Conservation (phyloP, 192 early-diverging fungal genomes). For the Coemansia reversa region DNA sequence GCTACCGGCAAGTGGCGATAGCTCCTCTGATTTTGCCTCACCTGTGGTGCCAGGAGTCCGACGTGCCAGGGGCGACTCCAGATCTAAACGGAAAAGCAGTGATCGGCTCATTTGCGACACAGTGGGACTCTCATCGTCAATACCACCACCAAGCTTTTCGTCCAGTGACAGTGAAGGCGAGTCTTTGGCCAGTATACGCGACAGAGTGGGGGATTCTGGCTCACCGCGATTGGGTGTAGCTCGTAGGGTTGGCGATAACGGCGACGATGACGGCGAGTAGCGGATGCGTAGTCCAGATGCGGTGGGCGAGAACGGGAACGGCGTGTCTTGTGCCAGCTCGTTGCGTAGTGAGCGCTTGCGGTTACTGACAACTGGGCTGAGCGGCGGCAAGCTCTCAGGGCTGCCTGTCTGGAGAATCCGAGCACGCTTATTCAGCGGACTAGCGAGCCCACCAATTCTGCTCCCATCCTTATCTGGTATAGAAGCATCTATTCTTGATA, state of each 20-base stretch:
- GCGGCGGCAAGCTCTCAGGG: constrained; percentile 51
- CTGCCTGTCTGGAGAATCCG: constrained; percentile 48
- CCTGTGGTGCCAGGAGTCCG: background rate
- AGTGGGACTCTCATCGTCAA: constrained; percentile 49
- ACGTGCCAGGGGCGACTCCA: constrained; percentile 46
- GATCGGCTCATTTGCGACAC: constrained; percentile 52
- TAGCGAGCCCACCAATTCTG: constrained; percentile 18
- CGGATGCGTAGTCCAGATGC: constrained; percentile 42
- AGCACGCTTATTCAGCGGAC: constrained; percentile 46
- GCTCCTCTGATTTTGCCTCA: background rate
- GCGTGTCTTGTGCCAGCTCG: constrained; percentile 33
- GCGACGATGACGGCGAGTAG: constrained; percentile 46
- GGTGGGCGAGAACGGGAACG: constrained; percentile 45
- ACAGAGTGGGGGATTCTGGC: constrained; percentile 51
- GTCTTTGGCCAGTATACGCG: constrained; percentile 33
- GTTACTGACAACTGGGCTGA: constrained; percentile 54
- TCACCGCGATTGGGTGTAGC: constrained; percentile 37
- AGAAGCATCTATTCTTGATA: background rate
- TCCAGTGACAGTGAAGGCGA: constrained; percentile 39
- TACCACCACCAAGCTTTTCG: constrained; percentile 30
- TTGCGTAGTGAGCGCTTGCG: constrained; percentile 38
- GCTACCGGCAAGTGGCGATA: constrained; percentile 20
- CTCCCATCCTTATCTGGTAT: constrained; percentile 3
- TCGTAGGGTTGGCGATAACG: constrained; percentile 42
- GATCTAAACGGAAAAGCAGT: constrained; percentile 46